Evolutionary conservation across 2,329 filamentous ascomycete genomes (phyloP).

Genomic region (Epichloe sp.): DNA sequence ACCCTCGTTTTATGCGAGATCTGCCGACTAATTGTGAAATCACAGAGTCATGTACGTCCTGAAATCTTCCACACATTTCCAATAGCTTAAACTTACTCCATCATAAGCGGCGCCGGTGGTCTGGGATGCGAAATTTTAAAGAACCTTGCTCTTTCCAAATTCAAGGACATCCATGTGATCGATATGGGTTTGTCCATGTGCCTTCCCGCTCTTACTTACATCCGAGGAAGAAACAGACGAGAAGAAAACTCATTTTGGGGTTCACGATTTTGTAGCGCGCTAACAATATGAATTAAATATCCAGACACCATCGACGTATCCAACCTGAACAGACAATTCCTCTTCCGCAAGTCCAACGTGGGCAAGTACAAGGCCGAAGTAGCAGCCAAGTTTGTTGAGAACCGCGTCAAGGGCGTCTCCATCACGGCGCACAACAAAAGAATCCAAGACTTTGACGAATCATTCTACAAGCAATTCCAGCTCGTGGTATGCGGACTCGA

Average conservation of each 20-base stretch:
- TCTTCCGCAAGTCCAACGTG: constrained; percentile 85
- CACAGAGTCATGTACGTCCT: constrained; percentile 37
- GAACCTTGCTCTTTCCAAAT: constrained; percentile 86
- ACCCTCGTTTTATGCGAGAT: neutral
- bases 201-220: neutral
- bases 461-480: constrained; percentile 95
- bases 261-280: no score
- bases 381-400: constrained; percentile 82
- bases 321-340: constrained; percentile 93
- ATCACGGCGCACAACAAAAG: constrained; percentile 91
- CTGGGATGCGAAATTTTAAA: constrained; percentile 95
- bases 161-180: constrained; percentile 95
- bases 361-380: constrained; percentile 90
- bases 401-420: constrained; percentile 73
- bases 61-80: neutral
- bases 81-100: neutral
- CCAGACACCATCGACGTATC: constrained; percentile 95
- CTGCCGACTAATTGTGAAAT: neutral
- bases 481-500: constrained; percentile 89
- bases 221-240: neutral
- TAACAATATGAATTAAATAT: neutral
- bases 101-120: constrained; percentile 71
- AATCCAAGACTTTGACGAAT: constrained; percentile 93
- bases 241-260: neutral
- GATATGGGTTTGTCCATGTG: constrained; percentile 65